These are phyloP conservation scores for Aspergillus quadrilineatus DNA, from an alignment of 2,329 filamentous ascomycete species.

Conservation along the genomic window DNA sequence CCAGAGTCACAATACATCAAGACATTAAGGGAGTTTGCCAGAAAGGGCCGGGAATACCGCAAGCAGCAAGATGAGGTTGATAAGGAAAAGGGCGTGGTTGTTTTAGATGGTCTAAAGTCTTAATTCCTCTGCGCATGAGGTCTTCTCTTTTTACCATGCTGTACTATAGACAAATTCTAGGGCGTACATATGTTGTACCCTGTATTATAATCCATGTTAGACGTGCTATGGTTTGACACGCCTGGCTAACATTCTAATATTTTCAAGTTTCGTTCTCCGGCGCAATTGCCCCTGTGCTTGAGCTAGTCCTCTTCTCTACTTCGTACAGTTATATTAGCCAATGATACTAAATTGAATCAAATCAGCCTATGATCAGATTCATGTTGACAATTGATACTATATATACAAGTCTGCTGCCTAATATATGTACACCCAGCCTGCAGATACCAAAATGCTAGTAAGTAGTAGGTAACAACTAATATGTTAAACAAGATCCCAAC, in stretches of 20 bases:
- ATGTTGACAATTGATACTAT: background rate
- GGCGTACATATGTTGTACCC: background rate
- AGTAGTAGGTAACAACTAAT: slow-evolving; percentile 2
- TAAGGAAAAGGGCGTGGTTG: slow-evolving; percentile 40
- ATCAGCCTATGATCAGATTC: background rate
- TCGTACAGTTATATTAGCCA: no score
- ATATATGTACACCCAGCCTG: slow-evolving; percentile 8
- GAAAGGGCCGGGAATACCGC: slow-evolving; percentile 61
- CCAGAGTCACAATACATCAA: slow-evolving; percentile 47
- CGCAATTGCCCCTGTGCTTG: no score
- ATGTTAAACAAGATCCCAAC: slow-evolving; percentile 10
- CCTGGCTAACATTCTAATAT: background rate
- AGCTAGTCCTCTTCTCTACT: no score
- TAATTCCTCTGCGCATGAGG: background rate
- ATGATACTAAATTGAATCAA: no score
- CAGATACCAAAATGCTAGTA: slow-evolving; percentile 3
- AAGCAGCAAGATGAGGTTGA: slow-evolving; percentile 55
- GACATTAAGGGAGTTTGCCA: slow-evolving; percentile 44
- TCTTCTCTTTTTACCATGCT: background rate
- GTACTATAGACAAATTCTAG: background rate
- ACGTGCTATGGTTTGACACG: background rate
- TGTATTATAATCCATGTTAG: background rate
- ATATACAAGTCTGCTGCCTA: slow-evolving; percentile 1
- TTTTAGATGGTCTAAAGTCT: slow-evolving; percentile 21
- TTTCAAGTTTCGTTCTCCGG: no score